Evolutionary conservation across 805 yeast genomes (phyloP).

Genomic region (Myxozyma vanderwaltii): DNA sequence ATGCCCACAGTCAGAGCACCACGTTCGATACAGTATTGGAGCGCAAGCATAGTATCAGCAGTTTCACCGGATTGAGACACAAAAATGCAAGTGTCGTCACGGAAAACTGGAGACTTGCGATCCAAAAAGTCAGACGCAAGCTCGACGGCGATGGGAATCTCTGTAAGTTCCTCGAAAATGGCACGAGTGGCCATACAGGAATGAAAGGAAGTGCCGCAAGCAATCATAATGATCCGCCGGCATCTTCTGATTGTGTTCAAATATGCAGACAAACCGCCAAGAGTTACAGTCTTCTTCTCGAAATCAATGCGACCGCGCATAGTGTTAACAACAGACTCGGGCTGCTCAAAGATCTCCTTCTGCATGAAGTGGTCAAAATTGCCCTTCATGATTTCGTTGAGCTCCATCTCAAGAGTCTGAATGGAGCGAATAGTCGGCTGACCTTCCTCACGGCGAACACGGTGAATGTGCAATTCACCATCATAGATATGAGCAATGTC

Average conservation of each 20-base stretch:
- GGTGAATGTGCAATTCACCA: conserved; percentile 97
- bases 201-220: conserved; percentile 99
- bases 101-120: conserved; percentile 92
- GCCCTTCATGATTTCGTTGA: conserved; percentile 98
- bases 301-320: conserved; percentile 99
- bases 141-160: conserved; percentile 89
- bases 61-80: conserved; percentile 99
- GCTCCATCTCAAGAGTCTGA: conserved; percentile 94
- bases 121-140: conserved; percentile 94
- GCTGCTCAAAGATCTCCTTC: conserved; percentile 98
- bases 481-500: conserved; percentile 98
- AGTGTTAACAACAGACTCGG: conserved; percentile 96
- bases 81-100: conserved; percentile 96
- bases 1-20: conserved; percentile 98
- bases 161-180: conserved; percentile 93
- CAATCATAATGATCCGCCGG: conserved; percentile 95
- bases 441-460: conserved; percentile 74
- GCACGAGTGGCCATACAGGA: conserved; percentile 97
- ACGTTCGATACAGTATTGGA: conserved; percentile 92
- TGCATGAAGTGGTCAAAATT: conserved; percentile 96
- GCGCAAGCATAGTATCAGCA: conserved; percentile 93
- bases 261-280: conserved; percentile 88
- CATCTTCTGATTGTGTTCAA: conserved; percentile 89
- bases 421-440: conserved; percentile 94
- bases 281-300: conserved; percentile 68